Evolutionary conservation across 2,329 filamentous ascomycete genomes (phyloP), one percentile per base, ranked within the genome.

Genomic region (Aspergillus aculeatinus): DNA sequence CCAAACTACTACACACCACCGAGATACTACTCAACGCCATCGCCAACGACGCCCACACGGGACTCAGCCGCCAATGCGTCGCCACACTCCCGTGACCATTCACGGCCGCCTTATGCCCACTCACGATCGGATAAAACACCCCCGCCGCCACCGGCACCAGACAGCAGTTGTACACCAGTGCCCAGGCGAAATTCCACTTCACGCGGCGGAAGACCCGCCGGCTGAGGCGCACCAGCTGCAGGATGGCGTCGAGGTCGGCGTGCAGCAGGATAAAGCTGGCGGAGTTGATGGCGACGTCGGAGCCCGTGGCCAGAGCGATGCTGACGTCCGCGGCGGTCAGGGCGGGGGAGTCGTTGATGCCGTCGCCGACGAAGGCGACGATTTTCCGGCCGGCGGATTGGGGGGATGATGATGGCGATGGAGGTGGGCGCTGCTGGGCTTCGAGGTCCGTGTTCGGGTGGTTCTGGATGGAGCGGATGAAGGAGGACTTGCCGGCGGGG

Each of bases 21-120:
- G 90, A 95, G 66, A 97, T 88, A 74, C 90, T 94, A 76, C 92
- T 96, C 74, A 93, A 76, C 27, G 94, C 94, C 94, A 97, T 98
- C 1, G 93, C 93, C 72, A 96, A 77, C 65, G 88, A 89, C 5
- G 93, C 94, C 93, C 93, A 97, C 5, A 82, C 80, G 1, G 81
- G 81, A 63, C 78, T 79, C 9, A 83, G 61, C 35, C 79, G 71
- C 77, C 79, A 82, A 54, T 79, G 77, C 11, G 69, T 69, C 62
- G 73, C 63, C 33, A 74, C 72, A 64, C 74, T 72, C 64, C 71
- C 67, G 66, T 68, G 35, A 68, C 59, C 56, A 64, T 65, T 5
- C 76, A 73, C 16, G 73, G 14, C 35, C 12, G 5, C 58, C 47
- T 72, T 72, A 25, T 73, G 77, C 1, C 77, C 76, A 59, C 65